Base-by-base conservation (phyloP, 441 rosid species). In the Erysimum cheiri region DNA sequence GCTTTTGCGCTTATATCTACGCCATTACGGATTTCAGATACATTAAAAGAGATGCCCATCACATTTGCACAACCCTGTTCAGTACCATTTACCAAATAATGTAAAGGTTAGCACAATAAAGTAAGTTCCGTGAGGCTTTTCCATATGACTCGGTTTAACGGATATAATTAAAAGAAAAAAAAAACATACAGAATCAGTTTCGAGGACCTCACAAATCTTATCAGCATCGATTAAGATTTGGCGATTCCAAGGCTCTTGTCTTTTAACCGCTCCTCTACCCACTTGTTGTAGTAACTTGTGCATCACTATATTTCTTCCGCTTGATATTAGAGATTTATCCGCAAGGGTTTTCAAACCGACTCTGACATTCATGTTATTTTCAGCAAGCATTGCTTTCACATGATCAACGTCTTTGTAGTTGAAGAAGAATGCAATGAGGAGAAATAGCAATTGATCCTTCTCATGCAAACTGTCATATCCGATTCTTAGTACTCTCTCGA, bases 351-450 rank as follows among this genome's bases (percentile, higher is more conserved):
- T 10, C 8, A 66, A 36, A 8, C 12, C 50, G 3, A 5, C 2
- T 7, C 2, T n/a, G 31, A 28, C 32, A 14, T 39, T 0, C 8
- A 40, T 40, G 31, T 57, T 13, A 57, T 52, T 4, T 0, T 6
- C 26, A 22, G 6, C 29, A 8, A 41, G 54, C 49, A 67, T 40
- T 3, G 60, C 19, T 29, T 6, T 12, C 56, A 65, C 44, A 36
- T 0, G 5, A 65, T 12, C 28, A 2, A 2, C 2, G 9, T 65
- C 26, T 26, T 6, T 1, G 1, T 6, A 3, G 58, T 65, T 49
- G 7, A 65, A 65, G 35, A 65, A 48, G 17, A 35, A 10, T 49
- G 70, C 48, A 50, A 65, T 39, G 4, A 9, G 39, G 32, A n/a
- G 60, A 39, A 65, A 65, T 8, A 65, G 4, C 3, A 0, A 5